phyloP scores from a whole-genome alignment of 257 asterid genomes.

The Misopates orontium region DNA sequence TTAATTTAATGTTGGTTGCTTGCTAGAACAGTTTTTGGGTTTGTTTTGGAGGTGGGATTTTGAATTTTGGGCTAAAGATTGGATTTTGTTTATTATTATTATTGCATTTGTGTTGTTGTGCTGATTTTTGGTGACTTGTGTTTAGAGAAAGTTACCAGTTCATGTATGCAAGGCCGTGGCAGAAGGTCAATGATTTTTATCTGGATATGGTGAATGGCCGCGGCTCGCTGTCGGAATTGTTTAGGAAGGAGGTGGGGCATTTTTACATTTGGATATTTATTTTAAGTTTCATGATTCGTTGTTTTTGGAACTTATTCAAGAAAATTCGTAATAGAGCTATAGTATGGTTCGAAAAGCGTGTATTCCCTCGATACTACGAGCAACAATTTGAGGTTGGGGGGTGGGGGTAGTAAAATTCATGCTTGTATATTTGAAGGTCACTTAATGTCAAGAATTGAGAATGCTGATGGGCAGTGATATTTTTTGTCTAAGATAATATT shows the following conservation, averaged over 20 bases:
- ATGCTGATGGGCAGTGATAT: no score
- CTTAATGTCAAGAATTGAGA: no score
- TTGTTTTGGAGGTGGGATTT: background rate
- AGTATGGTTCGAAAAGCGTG: background rate
- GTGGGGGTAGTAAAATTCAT: background rate
- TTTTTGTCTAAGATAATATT: no score
- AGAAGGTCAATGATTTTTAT: slow-evolving; percentile 65
- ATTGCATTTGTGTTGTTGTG: background rate
- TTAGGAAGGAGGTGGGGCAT: slow-evolving; percentile 59
- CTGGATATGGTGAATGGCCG: slow-evolving; percentile 66
- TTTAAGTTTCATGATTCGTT: slow-evolving; percentile 1
- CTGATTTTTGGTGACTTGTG: slow-evolving; percentile 24
- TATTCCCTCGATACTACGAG: background rate
- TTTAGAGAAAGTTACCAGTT: slow-evolving; percentile 85
- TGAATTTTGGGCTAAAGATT: background rate
- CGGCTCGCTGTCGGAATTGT: slow-evolving; percentile 48
- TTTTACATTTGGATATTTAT: slow-evolving; percentile 8
- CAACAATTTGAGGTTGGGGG: no score
- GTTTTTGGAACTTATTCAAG: slow-evolving; percentile 1
- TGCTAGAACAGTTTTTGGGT: background rate
- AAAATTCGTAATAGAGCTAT: background rate
- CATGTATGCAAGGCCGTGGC: slow-evolving; percentile 81
- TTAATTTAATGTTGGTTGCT: no score
- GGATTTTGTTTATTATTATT: background rate
- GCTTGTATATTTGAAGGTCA: no score